These are phyloP conservation scores for Penicillium sclerotigenum DNA, from an alignment of 2,329 filamentous ascomycete genomes.

Conservation along the genomic window DNA sequence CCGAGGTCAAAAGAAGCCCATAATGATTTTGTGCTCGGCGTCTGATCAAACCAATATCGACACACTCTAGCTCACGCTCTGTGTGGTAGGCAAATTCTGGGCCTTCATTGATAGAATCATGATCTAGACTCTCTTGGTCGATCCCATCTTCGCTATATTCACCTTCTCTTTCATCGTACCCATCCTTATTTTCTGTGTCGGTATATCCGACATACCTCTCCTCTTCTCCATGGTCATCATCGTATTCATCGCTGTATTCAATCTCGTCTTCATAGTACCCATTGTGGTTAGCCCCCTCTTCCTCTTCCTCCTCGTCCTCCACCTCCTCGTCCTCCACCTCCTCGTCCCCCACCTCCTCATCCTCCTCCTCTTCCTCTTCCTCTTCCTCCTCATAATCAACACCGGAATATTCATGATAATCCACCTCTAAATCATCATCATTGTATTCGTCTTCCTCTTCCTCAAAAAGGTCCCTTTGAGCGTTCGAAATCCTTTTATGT, in stretches of 20 bases:
- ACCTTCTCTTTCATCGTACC: background rate
- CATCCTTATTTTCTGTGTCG: background rate
- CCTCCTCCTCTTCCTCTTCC: background rate
- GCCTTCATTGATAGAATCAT: background rate
- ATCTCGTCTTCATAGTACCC: background rate
- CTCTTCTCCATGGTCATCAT: background rate
- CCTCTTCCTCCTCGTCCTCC: background rate
- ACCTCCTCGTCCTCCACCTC: background rate
- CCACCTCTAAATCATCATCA: background rate
- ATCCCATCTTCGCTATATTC: background rate
- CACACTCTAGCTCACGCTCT: background rate
- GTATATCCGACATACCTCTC: background rate
- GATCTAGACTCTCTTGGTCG: background rate
- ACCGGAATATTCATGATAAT: background rate
- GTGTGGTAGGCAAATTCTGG: background rate
- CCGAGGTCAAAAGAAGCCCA: conserved; percentile 6
- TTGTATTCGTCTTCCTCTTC: background rate
- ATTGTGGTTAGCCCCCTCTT: background rate
- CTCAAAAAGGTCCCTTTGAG: background rate
- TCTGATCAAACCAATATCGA: background rate
- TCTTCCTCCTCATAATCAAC: background rate
- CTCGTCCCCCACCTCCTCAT: background rate
- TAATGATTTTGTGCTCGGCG: conserved; percentile 7
- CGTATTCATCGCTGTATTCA: background rate
- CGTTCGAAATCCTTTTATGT: background rate